These are phyloP conservation scores for Colletotrichum falcatum DNA, from an alignment of 2,329 filamentous ascomycete genomes.

Conservation along the genomic window DNA sequence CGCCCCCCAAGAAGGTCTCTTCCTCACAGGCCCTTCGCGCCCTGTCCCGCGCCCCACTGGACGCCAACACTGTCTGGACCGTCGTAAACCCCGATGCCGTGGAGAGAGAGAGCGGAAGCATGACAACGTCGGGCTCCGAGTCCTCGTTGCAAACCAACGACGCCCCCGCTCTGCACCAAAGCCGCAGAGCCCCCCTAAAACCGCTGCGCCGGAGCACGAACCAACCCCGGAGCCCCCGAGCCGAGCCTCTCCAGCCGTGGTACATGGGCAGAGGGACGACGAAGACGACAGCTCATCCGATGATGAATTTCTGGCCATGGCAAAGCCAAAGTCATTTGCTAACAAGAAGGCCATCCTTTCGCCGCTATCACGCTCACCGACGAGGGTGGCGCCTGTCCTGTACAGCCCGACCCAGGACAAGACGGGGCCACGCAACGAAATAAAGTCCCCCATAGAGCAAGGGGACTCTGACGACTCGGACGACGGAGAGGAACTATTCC, in stretches of 20 bases:
- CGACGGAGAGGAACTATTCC: constrained; percentile 57
- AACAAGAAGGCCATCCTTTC: constrained; percentile 45
- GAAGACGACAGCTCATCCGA: constrained; percentile 52
- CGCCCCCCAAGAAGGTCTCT: constrained; percentile 64
- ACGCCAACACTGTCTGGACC: constrained; percentile 65
- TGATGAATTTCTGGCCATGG: constrained; percentile 57
- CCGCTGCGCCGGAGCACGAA: neutral
- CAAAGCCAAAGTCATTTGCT: constrained; percentile 49
- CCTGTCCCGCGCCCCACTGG: constrained; percentile 63
- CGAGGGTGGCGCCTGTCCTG: constrained; percentile 15
- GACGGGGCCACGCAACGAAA: neutral
- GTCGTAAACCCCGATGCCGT: constrained; percentile 52
- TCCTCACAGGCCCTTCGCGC: constrained; percentile 67
- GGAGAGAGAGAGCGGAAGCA: constrained; percentile 34
- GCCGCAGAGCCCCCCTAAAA: constrained; percentile 4
- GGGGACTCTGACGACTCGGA: constrained; percentile 33
- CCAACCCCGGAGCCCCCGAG: neutral
- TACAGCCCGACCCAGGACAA: constrained; percentile 27
- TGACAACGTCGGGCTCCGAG: constrained; percentile 34
- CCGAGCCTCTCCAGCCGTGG: neutral
- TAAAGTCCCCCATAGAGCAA: neutral
- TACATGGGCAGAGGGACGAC: neutral
- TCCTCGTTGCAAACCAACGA: constrained; percentile 29
- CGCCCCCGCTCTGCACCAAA: neutral
- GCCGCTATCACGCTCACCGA: constrained; percentile 34